These are phyloP conservation scores for Ascochyta koolunga DNA, from an alignment of 2,329 filamentous ascomycete species.

Conservation along the genomic window DNA sequence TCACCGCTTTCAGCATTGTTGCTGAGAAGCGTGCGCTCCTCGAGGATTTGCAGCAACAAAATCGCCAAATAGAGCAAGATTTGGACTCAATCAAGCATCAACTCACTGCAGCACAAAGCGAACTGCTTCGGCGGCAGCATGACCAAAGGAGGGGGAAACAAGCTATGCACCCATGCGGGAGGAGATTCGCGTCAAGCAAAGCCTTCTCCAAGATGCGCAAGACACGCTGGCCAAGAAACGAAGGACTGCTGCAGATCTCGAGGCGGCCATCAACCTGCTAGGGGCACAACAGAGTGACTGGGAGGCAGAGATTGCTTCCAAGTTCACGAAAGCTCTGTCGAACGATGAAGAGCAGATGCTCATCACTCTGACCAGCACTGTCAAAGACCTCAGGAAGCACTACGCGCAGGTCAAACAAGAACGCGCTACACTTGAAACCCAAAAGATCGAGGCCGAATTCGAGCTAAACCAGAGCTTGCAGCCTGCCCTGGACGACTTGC, in stretches of 20 bases:
- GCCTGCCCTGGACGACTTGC: conserved; percentile 83
- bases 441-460: conserved; percentile 83
- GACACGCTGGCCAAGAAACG: conserved; percentile 77
- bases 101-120: conserved; percentile 84
- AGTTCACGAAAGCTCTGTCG: conserved; percentile 91
- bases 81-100: conserved; percentile 84
- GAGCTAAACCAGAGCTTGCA: conserved; percentile 89
- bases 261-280: conserved; percentile 62
- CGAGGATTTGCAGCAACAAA: conserved; percentile 69
- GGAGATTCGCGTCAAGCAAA: conserved; percentile 77
- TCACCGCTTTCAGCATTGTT: conserved; percentile 81
- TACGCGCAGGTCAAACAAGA: conserved; percentile 76
- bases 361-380: conserved; percentile 69
- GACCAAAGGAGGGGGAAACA: conserved; percentile 76
- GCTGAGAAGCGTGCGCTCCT: conserved; percentile 76
- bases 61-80: conserved; percentile 69
- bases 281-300: conserved; percentile 76
- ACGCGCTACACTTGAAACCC: conserved; percentile 77
- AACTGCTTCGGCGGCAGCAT: conserved; percentile 82
- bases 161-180: conserved; percentile 80
- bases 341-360: conserved; percentile 82
- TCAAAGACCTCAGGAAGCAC: conserved; percentile 77
- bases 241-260: conserved; percentile 69
- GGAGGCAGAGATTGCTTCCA: conserved; percentile 78
- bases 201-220: conserved; percentile 73